Base-by-base conservation (phyloP, 1,284 basidiomycete genomes). In the Rhodofomes roseus region DNA sequence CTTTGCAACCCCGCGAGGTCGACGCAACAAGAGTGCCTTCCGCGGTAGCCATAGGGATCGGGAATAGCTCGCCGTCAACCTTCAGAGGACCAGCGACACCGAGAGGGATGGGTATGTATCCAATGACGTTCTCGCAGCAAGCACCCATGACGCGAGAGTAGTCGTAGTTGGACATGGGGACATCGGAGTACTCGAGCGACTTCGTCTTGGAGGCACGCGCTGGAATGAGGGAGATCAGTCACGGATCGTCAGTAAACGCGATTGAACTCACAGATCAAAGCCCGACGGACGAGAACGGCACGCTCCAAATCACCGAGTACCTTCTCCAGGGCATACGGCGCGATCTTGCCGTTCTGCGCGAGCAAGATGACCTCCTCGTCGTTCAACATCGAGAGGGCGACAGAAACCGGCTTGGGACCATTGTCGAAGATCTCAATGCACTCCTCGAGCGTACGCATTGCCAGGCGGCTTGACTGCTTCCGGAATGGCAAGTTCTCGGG, bases 121-220 rank as follows among this genome's bases (percentile, higher is more conserved):
- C 97, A 52, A 99, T 87, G 54, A 99, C 97, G 73, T 99, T 99
- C 78, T 99, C 97, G 76, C 97, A 99, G 78, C 97, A 99, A 4
- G 96, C 96, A 62, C 96, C 96, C 65, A 96, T 86, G 56, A 99
- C 95, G 27, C 92, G 87, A 41, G 90, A 88, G 78, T 99, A 99
- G 76, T 98, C 94, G 76, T 97, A 99, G 73, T 89, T 79, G 37
- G 82, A 72, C 81, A 92, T 87, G 0, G 97, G 97, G 18, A 99
- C 78, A 51, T 89, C 84, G 1, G 93, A 96, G 23, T 75, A 66
- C 73, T 99, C 97, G 48, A 99, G 82, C 0, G 93, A 92, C 74
- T 91, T 86, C 0, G 93, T 97, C 36, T 79, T 74, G 1, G 94
- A 95, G 1, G 93, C 87, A 27, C 96, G 93, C 54, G 96, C 92